These are phyloP conservation scores for Boechera stricta DNA, from an alignment of 345 rosid species.

Conservation along the genomic window DNA sequence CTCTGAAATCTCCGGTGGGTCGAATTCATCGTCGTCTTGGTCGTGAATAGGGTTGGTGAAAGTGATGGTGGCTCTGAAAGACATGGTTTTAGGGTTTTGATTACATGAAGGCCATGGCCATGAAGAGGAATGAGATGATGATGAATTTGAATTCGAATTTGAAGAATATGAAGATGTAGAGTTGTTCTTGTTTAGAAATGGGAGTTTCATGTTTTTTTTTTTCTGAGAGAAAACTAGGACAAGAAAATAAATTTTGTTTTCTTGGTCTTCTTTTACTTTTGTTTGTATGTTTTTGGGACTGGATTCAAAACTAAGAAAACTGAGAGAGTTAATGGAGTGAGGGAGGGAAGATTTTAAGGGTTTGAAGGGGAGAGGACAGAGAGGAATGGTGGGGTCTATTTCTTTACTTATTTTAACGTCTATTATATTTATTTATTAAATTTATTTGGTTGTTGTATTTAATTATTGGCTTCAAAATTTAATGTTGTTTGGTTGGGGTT, in stretches of 20 bases:
- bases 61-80: conserved; percentile 55
- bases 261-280: background rate
- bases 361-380: conserved; percentile 37
- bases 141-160: conserved; percentile 32
- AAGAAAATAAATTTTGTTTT: conserved; percentile 14
- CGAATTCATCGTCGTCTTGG: conserved; percentile 35
- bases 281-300: background rate
- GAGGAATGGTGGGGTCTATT: conserved; percentile 43
- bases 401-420: conserved; percentile 30
- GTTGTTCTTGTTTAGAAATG: conserved; percentile 54
- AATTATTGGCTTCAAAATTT: conserved; percentile 45
- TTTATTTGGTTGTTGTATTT: conserved; percentile 43
- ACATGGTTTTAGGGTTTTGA: conserved; percentile 76
- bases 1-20: conserved; percentile 47
- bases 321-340: conserved; percentile 30
- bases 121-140: conserved; percentile 50
- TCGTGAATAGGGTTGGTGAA: conserved; percentile 42
- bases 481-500: conserved; percentile 50
- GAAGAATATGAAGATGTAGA: conserved; percentile 43
- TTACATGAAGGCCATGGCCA: conserved; percentile 92
- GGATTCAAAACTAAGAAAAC: conserved; percentile 45
- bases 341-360: conserved; percentile 49
- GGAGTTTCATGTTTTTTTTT: conserved; percentile 62
- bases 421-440: conserved; percentile 1
- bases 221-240: background rate